Evolutionary conservation across 148 eudicot species (phyloP).

Genomic region (Nepenthes gracilis): DNA sequence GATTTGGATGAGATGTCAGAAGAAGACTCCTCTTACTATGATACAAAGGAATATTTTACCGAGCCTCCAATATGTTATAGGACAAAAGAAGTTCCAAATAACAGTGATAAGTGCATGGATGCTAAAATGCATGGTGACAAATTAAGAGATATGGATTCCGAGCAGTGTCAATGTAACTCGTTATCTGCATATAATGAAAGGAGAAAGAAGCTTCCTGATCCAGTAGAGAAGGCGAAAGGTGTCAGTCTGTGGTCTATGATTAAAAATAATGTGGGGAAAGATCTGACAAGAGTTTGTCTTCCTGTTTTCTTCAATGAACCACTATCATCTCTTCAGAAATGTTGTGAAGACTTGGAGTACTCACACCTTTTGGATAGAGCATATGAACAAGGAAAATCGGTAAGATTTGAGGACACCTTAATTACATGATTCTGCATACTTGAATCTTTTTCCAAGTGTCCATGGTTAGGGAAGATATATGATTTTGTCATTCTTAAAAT

Average conservation of each 20-base stretch:
- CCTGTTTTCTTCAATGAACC: constrained; percentile 98
- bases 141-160: constrained; percentile 10
- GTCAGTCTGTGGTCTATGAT: constrained; percentile 98
- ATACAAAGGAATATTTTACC: constrained; percentile 52
- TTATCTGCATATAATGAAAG: constrained; percentile 27
- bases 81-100: constrained; percentile 12
- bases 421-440: background rate
- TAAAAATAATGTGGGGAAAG: constrained; percentile 93
- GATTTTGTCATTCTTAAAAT: no score
- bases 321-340: constrained; percentile 89
- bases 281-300: constrained; percentile 87
- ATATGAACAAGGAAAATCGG: constrained; percentile 80
- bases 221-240: constrained; percentile 82
- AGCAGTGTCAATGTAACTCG: constrained; percentile 9
- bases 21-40: constrained; percentile 61
- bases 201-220: constrained; percentile 80
- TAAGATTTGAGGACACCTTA: constrained; percentile 14
- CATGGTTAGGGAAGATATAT: background rate
- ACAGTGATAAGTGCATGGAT: background rate
- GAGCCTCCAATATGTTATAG: constrained; percentile 22
- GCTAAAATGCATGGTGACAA: constrained; percentile 11
- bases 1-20: constrained; percentile 71
- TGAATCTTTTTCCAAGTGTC: background rate
- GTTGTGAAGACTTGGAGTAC: constrained; percentile 91
- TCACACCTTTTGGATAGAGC: constrained; percentile 88